Conservation (phyloP, 768 basidiomycete genomes). For the Tulasnella calospora region DNA sequence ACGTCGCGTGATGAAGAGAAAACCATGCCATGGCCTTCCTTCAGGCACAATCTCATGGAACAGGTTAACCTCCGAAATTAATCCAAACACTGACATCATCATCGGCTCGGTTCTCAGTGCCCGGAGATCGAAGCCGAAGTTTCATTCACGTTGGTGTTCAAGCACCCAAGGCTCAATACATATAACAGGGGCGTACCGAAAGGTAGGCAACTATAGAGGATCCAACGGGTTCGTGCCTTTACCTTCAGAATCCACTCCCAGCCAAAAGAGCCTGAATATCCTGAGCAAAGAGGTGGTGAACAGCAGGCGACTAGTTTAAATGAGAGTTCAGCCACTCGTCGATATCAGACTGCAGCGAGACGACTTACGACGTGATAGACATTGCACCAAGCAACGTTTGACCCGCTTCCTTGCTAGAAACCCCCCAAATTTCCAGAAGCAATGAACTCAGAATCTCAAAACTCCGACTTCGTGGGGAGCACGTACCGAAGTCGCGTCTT, state of each 20-base stretch:
- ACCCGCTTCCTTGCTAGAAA: slow-evolving; percentile 11
- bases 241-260: not conserved
- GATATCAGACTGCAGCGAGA: not conserved
- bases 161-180: not conserved
- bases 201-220: too few species aligned
- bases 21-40: too few species aligned
- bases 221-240: not conserved
- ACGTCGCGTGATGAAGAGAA: too few species aligned
- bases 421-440: not conserved
- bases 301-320: not conserved
- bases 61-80: not conserved
- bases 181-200: not conserved
- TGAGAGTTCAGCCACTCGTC: not conserved
- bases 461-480: not conserved
- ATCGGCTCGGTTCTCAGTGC: not conserved
- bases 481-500: slow-evolving; percentile 43
- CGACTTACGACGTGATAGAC: slow-evolving; percentile 16
- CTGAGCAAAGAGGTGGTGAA: slow-evolving; percentile 2
- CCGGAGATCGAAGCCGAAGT: too few species aligned
- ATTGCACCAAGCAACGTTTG: slow-evolving; percentile 21
- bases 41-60: not conserved
- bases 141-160: too few species aligned
- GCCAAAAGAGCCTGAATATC: not conserved
- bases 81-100: not conserved
- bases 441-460: not conserved